Conservation (phyloP, 208 protist genomes). For the Leishmania guyanensis region DNA sequence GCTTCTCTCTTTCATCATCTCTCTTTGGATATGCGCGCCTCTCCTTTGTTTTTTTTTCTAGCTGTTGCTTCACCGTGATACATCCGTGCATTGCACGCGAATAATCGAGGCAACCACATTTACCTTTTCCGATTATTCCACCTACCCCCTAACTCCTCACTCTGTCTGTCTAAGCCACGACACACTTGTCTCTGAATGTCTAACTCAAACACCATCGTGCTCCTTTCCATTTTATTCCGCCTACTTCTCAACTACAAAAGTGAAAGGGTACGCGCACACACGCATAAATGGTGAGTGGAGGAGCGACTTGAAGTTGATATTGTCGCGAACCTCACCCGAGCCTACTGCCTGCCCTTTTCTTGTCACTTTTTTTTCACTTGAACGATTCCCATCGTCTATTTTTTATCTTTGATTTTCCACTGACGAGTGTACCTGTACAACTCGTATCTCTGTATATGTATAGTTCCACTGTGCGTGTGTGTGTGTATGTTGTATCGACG, state of each 20-base stretch:
- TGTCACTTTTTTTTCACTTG: neutral
- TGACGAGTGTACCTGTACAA: neutral
- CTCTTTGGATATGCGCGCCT: neutral
- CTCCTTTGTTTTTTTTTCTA: slow-evolving; percentile 3
- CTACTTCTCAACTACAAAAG: neutral
- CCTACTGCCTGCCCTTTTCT: neutral
- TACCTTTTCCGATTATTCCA: neutral
- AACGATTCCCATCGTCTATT: neutral
- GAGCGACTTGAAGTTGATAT: neutral
- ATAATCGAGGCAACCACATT: neutral
- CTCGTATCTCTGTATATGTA: neutral
- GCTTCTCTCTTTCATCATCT: neutral
- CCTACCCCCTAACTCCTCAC: neutral
- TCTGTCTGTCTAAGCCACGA: neutral
- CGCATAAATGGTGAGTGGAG: neutral
- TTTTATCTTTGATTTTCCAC: neutral
- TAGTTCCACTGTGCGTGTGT: neutral
- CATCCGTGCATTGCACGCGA: neutral
- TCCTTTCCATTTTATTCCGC: neutral
- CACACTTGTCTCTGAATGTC: neutral
- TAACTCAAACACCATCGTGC: neutral
- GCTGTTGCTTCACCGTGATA: neutral
- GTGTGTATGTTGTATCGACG: neutral
- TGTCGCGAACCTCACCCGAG: neutral
- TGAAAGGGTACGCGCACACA: neutral